phyloP scores from a whole-genome alignment of 257 asterid genomes.

The Nicotiana attenuata region DNA sequence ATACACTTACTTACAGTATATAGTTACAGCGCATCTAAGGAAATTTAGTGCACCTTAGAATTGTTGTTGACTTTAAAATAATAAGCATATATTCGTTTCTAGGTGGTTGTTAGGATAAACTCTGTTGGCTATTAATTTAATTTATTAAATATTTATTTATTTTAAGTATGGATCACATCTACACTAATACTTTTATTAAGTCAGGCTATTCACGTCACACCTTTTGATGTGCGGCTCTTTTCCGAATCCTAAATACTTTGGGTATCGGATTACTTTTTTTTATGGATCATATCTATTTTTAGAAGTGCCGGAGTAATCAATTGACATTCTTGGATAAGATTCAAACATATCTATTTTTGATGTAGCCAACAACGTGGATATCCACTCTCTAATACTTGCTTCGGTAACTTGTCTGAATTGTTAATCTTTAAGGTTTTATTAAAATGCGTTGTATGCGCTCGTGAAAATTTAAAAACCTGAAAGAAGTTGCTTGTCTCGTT shows the following conservation, averaged over 20 bases:
- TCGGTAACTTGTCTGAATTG: neutral
- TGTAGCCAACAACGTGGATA: neutral
- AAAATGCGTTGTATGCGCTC: neutral
- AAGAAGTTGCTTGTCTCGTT: neutral
- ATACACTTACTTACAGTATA: neutral
- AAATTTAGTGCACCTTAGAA: neutral
- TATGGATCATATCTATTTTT: neutral
- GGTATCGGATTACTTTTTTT: no score
- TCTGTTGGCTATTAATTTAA: neutral
- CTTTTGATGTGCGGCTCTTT: no score
- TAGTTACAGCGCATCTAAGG: neutral
- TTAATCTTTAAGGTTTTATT: no score
- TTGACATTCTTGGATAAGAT: neutral
- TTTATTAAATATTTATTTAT: no score
- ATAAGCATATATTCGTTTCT: neutral
- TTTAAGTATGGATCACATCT: neutral
- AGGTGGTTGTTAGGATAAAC: neutral
- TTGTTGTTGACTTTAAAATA: neutral
- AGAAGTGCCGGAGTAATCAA: neutral
- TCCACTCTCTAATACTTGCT: neutral
- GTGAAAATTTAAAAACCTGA: neutral
- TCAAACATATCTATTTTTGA: neutral
- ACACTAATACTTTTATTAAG: no score
- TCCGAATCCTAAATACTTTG: no score
- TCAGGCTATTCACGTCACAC: no score